Evolutionary conservation across 169 alveolate species (phyloP).

Genomic region (Theileria parva): DNA sequence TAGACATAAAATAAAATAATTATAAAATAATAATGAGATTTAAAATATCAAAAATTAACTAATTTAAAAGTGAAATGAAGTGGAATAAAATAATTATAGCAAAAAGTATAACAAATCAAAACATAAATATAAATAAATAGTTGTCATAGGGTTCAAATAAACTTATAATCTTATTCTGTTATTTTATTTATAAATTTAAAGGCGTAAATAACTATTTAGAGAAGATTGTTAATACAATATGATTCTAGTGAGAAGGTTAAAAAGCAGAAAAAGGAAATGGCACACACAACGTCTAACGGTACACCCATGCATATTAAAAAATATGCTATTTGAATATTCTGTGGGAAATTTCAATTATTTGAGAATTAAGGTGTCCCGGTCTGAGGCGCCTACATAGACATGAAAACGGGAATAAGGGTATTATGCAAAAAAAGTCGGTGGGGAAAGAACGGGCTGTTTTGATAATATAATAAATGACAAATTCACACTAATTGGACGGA

Average conservation of each 20-base stretch:
- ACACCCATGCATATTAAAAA: not conserved
- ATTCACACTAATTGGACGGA: not conserved
- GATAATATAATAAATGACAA: not conserved
- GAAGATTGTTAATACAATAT: too few relatives aligned
- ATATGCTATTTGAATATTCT: not conserved
- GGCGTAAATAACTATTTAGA: not conserved
- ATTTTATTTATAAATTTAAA: too few relatives aligned
- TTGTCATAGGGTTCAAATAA: not conserved
- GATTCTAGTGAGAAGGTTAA: not conserved
- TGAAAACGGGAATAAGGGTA: not conserved
- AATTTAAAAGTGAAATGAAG: not conserved
- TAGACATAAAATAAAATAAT: not conserved
- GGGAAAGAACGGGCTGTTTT: slow-evolving; percentile 4
- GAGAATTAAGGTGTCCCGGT: not conserved
- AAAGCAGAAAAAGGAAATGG: not conserved
- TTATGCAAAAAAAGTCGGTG: not conserved
- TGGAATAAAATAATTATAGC: not conserved
- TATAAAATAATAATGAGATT: too few relatives aligned
- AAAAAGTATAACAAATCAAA: not conserved
- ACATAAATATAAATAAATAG: too few relatives aligned
- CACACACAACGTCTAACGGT: slow-evolving; percentile 2
- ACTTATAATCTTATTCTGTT: too few relatives aligned
- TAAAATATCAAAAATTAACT: not conserved
- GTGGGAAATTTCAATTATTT: not conserved
- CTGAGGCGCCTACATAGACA: slow-evolving; percentile 4